A percentile compares a stretch with the other conserved stretches of the same genome.
Conservation (phyloP, 2,329 filamentous ascomycete species). For the Tolypocladium ophioglossoides region DNA sequence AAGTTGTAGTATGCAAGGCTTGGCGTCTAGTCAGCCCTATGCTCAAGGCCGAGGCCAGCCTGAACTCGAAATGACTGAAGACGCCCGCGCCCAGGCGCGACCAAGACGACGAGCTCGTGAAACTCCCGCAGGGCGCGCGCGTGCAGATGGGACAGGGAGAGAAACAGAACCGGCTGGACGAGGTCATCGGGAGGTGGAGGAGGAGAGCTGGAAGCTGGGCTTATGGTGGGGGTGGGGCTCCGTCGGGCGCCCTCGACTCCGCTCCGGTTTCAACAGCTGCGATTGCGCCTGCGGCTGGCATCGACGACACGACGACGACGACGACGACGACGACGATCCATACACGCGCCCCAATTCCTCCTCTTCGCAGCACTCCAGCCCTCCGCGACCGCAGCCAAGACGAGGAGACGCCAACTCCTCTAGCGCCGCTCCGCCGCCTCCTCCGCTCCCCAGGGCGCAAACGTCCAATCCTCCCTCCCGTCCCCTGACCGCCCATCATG, state of each 20-base stretch:
- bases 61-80: not conserved
- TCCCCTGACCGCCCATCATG: slow-evolving; percentile 44
- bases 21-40: not conserved
- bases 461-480: not conserved
- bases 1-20: not conserved
- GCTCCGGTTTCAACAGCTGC: no score
- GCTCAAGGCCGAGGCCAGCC: not conserved
- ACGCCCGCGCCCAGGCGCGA: not conserved
- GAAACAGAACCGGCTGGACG: not conserved
- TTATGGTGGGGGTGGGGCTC: not conserved
- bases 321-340: not conserved
- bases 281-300: no score
- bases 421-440: not conserved
- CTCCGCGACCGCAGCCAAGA: not conserved
- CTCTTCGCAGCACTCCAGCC: not conserved
- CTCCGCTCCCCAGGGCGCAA: not conserved
- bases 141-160: not conserved
- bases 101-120: not conserved
- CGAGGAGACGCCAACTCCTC: not conserved
- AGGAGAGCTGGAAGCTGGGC: not conserved
- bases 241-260: no score
- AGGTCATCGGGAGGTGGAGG: not conserved
- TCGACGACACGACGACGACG: no score
- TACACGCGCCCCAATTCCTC: not conserved
- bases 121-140: not conserved